Conservation (phyloP, 2,329 filamentous ascomycete species). For the Tolypocladium guangdongense region DNA sequence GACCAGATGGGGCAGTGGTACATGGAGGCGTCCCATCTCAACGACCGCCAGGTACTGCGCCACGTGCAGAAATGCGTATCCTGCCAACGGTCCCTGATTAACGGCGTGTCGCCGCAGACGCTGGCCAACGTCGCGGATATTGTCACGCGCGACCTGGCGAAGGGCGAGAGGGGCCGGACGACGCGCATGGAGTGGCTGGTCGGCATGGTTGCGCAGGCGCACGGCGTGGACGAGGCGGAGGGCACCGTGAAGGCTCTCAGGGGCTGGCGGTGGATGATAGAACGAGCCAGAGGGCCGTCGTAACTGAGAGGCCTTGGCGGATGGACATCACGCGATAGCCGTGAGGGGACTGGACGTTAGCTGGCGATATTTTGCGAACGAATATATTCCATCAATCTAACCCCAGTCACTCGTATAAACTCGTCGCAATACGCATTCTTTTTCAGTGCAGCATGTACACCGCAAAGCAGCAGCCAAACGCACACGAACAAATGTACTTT, state of each 20-base stretch:
- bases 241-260: constrained; percentile 7
- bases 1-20: constrained; percentile 19
- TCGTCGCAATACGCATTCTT: background rate
- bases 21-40: constrained; percentile 15
- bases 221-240: constrained; percentile 9
- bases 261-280: constrained; percentile 14
- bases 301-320: background rate
- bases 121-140: constrained; percentile 16
- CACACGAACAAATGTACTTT: background rate
- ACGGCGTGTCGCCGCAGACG: constrained; percentile 12
- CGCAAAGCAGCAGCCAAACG: background rate
- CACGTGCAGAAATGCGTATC: constrained; percentile 16
- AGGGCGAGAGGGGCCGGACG: constrained; percentile 20
- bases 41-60: constrained; percentile 18
- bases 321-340: background rate
- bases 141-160: constrained; percentile 21
- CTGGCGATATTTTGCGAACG: background rate
- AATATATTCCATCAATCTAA: background rate
- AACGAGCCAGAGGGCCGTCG: background rate
- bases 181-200: constrained; percentile 19
- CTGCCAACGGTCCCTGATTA: constrained; percentile 12
- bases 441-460: background rate
- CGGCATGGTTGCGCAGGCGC: constrained; percentile 11
- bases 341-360: no score
- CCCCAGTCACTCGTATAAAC: background rate